Evolutionary conservation across 257 asterid genomes (phyloP).

Genomic region (Fraxinus quadrangulata): DNA sequence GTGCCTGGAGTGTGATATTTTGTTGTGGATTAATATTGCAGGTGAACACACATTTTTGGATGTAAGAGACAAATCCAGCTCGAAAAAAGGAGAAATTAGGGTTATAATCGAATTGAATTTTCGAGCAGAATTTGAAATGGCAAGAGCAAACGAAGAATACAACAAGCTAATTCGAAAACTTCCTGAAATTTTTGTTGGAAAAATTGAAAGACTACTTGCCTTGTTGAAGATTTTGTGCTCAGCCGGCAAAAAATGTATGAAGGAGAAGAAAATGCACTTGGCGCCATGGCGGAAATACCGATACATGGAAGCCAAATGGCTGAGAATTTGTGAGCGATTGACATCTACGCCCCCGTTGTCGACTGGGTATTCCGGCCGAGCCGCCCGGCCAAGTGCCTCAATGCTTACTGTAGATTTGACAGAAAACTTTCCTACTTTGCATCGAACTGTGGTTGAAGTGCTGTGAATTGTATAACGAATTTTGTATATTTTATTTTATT

Average conservation of each 20-base stretch:
- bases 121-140: conserved; percentile 77
- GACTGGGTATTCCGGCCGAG: conserved; percentile 34
- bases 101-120: conserved; percentile 72
- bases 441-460: conserved; percentile 62
- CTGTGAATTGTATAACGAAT: conserved; percentile 37
- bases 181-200: conserved; percentile 75
- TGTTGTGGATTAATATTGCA: conserved; percentile 29
- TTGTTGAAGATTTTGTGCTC: conserved; percentile 65
- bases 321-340: conserved; percentile 44
- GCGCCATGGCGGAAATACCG: conserved; percentile 91
- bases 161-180: conserved; percentile 48
- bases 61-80: conserved; percentile 62
- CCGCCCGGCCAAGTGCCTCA: conserved; percentile 56
- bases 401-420: conserved; percentile 68
- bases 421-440: conserved; percentile 54
- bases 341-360: conserved; percentile 34
- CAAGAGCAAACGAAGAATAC: conserved; percentile 76
- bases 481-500: neutral
- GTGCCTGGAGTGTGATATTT: no score
- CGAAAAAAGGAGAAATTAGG: conserved; percentile 59
- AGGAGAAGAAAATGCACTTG: conserved; percentile 84
- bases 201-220: conserved; percentile 61
- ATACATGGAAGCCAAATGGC: conserved; percentile 96
- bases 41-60: conserved; percentile 89
- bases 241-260: conserved; percentile 82